Percentiles rank a stretch among this genome's conserved stretches.
phyloP scores from a whole-genome alignment of 2,329 filamentous ascomycete species.

The Stachybotrys echinatus region DNA sequence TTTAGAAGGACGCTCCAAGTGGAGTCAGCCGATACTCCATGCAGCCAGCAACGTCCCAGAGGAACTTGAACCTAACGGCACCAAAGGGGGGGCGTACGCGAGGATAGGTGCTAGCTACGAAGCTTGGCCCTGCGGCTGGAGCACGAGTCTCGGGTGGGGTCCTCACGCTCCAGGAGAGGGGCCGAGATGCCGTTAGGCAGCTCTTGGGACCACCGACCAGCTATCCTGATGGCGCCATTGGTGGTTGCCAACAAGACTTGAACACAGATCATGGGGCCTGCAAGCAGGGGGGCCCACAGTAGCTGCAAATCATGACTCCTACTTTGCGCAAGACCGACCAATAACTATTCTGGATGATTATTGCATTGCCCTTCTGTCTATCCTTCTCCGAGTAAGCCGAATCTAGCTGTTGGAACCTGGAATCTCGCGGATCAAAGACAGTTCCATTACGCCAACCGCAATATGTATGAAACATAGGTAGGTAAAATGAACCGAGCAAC shows the following conservation, averaged over 20 bases:
- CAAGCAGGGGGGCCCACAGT: background rate
- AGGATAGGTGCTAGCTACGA: background rate
- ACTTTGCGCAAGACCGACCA: background rate
- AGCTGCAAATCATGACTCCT: conserved; percentile 1
- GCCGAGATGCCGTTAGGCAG: conserved; percentile 1
- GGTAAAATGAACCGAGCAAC: too few species aligned
- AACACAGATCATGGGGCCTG: background rate
- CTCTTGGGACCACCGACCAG: background rate
- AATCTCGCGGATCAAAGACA: too few species aligned
- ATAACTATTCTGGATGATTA: background rate
- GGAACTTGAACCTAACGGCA: background rate
- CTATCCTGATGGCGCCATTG: background rate
- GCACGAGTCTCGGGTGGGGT: background rate
- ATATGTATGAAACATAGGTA: too few species aligned
- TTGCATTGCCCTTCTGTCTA: background rate
- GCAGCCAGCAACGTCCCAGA: background rate
- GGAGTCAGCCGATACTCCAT: background rate
- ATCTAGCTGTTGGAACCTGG: background rate
- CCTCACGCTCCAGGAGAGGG: background rate
- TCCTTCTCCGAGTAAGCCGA: background rate
- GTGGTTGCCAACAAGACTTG: background rate
- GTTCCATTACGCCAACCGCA: too few species aligned
- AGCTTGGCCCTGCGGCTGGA: background rate
- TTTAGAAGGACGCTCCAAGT: background rate
- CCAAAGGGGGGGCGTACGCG: background rate